Evolutionary conservation across 2,329 filamentous ascomycete species (phyloP).

Genomic region (Pyrenophora teres): DNA sequence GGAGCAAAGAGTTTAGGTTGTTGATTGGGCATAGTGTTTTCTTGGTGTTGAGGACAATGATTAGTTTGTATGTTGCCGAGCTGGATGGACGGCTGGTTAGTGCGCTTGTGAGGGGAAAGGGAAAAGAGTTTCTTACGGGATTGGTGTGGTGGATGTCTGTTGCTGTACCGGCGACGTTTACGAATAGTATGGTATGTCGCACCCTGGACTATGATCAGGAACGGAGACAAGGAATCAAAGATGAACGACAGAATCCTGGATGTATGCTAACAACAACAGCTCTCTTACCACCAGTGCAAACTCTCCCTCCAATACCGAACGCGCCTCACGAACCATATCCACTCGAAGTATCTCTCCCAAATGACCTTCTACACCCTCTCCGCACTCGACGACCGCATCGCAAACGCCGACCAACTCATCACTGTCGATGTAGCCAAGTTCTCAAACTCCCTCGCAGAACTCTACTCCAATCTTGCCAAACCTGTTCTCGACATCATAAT

Average conservation of each 20-base stretch:
- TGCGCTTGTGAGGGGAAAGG: constrained; percentile 86
- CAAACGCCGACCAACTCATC: constrained; percentile 97
- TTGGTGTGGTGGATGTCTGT: constrained; percentile 99
- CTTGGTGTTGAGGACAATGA: constrained; percentile 83
- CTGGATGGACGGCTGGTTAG: constrained; percentile 94
- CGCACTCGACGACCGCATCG: constrained; percentile 93
- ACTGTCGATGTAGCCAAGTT: constrained; percentile 97
- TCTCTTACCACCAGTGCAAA: constrained; percentile 96
- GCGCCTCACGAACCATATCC: constrained; percentile 89
- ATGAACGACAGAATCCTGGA: not conserved
- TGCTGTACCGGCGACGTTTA: constrained; percentile 93
- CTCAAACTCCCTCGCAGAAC: constrained; percentile 88
- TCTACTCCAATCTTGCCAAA: constrained; percentile 96
- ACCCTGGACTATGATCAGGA: not conserved
- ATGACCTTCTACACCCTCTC: constrained; percentile 98
- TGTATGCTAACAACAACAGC: constrained; percentile 55
- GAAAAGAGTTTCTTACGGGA: constrained; percentile 83
- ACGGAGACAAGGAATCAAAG: not conserved
- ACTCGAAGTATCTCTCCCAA: constrained; percentile 94
- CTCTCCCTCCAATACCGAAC: constrained; percentile 91
- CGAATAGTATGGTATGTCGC: constrained; percentile 87
- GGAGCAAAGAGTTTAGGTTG: constrained; percentile 83
- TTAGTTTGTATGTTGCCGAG: constrained; percentile 94
- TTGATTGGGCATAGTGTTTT: constrained; percentile 93
- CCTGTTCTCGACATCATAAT: constrained; percentile 94